A percentile compares a stretch with the other conserved stretches of the same genome.
These are phyloP conservation scores for Eucalyptus cloeziana DNA, from an alignment of 345 rosid genomes.

Conservation along the genomic window DNA sequence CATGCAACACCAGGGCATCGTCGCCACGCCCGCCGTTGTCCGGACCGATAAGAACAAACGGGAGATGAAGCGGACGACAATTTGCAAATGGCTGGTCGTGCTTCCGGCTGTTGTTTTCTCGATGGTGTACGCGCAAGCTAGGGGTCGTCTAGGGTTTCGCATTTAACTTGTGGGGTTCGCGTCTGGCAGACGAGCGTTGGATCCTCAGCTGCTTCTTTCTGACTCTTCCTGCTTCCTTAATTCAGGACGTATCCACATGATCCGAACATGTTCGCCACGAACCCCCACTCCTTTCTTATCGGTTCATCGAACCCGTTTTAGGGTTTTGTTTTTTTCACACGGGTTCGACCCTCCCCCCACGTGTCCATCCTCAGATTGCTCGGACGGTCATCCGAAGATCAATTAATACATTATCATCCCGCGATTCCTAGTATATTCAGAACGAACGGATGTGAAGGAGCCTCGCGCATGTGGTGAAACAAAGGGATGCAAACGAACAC, in stretches of 20 bases:
- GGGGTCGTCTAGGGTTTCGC: neutral
- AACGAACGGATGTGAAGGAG: neutral
- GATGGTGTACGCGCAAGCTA: neutral
- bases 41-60: neutral
- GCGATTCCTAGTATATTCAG: neutral
- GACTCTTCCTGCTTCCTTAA: conserved; percentile 5
- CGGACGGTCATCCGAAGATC: neutral
- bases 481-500: neutral
- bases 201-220: conserved; percentile 3
- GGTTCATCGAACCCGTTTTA: neutral
- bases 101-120: neutral
- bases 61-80: neutral
- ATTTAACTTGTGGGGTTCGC: neutral
- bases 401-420: neutral
- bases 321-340: neutral
- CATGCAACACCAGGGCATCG: neutral
- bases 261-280: neutral
- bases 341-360: neutral
- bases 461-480: neutral
- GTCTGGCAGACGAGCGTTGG: neutral
- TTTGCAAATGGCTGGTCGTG: neutral
- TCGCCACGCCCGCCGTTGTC: neutral
- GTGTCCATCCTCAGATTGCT: neutral
- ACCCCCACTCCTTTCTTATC: neutral
- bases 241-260: neutral